Percentiles rank a stretch among this genome's conserved stretches.
Evolutionary conservation across 257 asterid species (phyloP).

Genomic region (Capsicum chinense): DNA sequence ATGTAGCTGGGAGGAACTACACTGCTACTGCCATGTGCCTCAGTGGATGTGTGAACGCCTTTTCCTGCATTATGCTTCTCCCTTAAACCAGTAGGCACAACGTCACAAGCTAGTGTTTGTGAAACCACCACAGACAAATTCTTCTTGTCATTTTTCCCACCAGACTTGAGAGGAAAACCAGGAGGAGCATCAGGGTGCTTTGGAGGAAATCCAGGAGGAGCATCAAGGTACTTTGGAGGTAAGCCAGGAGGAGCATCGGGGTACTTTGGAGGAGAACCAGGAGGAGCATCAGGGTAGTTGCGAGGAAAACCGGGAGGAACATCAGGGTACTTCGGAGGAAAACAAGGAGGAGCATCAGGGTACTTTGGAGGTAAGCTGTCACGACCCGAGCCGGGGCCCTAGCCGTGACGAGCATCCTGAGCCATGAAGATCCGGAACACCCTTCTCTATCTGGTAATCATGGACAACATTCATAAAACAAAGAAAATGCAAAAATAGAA

Average conservation of each 20-base stretch:
- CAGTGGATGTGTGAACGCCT: neutral
- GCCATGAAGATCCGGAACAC: too few species aligned
- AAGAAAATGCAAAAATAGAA: too few species aligned
- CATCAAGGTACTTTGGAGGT: neutral
- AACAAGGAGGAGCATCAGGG: too few species aligned
- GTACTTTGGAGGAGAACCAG: neutral
- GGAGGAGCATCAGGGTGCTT: conserved; percentile 28
- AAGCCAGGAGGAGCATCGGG: conserved; percentile 37
- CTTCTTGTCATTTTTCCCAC: neutral
- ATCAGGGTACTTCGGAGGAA: neutral
- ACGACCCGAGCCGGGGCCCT: too few species aligned
- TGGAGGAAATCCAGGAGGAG: conserved; percentile 29
- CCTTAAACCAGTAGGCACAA: neutral
- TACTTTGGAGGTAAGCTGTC: too few species aligned
- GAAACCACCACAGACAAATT: neutral
- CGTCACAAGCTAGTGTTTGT: neutral
- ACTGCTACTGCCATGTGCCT: neutral
- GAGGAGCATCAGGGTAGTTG: neutral
- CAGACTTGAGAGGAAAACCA: conserved; percentile 30
- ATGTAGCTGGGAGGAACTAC: too few species aligned
- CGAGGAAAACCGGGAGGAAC: conserved; percentile 35
- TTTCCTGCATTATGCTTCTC: neutral
- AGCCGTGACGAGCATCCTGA: too few species aligned
- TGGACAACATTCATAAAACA: too few species aligned
- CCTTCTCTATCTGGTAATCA: too few species aligned